Base-by-base conservation (phyloP, 176 grass and related monocot species). In the Hsuehochloa calcarea region DNA sequence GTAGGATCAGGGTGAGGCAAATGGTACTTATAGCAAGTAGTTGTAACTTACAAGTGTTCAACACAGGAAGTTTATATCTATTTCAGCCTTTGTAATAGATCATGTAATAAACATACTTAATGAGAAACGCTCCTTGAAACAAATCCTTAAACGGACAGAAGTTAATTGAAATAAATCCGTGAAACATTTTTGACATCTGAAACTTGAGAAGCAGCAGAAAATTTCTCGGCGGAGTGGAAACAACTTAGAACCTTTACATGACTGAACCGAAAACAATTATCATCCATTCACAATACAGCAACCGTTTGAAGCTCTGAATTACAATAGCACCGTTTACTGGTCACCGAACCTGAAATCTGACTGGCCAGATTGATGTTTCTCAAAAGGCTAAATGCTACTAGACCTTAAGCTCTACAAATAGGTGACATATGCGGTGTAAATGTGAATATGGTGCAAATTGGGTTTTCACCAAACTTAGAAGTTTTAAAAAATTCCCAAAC, bases 21-120 rank as follows among this genome's bases (percentile, higher is more conserved):
- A 22, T 7, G 65, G 45, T 65, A 71, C 26, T 85, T 89, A 62
- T 83, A 88, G 80, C 8, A 46, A 15, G 5, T 26, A 64, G 5
- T 1, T n/a, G 81, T 15, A 54, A 56, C 54, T 8, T 56, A 56
- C 17, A 9, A 7, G 62, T 47, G 50, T 47, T 61, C 29, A 55
- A 55, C 52, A 55, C 52, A 22, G 5, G 17, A 20, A 55, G 1
- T 55, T 55, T 20, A 35, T 26, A 10, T 82, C 23, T 5, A 82
- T 4, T 50, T 46, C 70, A 50, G 50, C 2, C 38, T 17, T 26
- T 63, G 54, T 6, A 78, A 64, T 15, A 60, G 34, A 66, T 29
- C 3, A 5, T 52, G 44, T 13, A 38, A 78, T 25, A 15, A 68
- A 46, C 25, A 22, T 8, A 43, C 6, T 65, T 13, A 37, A 74